Conservation (phyloP, 2,329 filamentous ascomycete genomes). For the Penicillium brasilianum region DNA sequence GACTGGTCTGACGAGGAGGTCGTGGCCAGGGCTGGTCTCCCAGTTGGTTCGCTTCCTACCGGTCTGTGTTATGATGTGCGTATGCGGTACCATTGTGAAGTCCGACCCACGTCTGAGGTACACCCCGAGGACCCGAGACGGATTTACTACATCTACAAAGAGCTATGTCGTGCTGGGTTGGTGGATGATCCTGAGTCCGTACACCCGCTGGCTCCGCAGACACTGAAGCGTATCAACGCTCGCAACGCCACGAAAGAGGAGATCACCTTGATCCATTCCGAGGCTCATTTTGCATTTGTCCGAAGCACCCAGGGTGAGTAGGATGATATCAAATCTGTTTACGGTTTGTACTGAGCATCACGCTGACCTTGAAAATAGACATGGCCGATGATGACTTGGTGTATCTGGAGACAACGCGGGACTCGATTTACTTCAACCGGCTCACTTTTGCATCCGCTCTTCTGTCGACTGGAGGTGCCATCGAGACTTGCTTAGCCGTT, state of each 20-base stretch:
- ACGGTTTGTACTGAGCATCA: not conserved
- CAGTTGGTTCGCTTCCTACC: slow-evolving; percentile 63
- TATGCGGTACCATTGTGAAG: slow-evolving; percentile 94
- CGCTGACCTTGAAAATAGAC: slow-evolving; percentile 42
- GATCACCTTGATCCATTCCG: slow-evolving; percentile 77
- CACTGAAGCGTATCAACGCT: slow-evolving; percentile 72
- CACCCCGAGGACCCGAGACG: slow-evolving; percentile 94
- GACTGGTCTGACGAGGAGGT: slow-evolving; percentile 48
- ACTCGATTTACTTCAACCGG: slow-evolving; percentile 82
- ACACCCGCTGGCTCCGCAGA: slow-evolving; percentile 56
- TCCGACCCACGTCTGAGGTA: slow-evolving; percentile 69
- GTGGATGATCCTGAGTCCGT: slow-evolving; percentile 66
- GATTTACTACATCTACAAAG: slow-evolving; percentile 91
- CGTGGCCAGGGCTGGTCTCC: slow-evolving; percentile 48
- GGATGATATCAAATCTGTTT: not conserved
- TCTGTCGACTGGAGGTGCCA: slow-evolving; percentile 87
- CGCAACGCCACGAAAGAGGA: slow-evolving; percentile 79
- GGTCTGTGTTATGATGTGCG: slow-evolving; percentile 89
- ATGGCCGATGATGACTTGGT: slow-evolving; percentile 67
- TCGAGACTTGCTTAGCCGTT: slow-evolving; percentile 94
- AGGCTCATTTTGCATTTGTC: slow-evolving; percentile 81
- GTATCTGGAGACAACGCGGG: slow-evolving; percentile 69
- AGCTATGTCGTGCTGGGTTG: slow-evolving; percentile 80
- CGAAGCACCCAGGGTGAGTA: slow-evolving; percentile 56
- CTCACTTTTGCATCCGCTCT: slow-evolving; percentile 81